Percentiles rank a stretch among this genome's conserved stretches.
Conservation (phyloP, 805 yeast genomes). For the Yarrowia keelungensis region DNA sequence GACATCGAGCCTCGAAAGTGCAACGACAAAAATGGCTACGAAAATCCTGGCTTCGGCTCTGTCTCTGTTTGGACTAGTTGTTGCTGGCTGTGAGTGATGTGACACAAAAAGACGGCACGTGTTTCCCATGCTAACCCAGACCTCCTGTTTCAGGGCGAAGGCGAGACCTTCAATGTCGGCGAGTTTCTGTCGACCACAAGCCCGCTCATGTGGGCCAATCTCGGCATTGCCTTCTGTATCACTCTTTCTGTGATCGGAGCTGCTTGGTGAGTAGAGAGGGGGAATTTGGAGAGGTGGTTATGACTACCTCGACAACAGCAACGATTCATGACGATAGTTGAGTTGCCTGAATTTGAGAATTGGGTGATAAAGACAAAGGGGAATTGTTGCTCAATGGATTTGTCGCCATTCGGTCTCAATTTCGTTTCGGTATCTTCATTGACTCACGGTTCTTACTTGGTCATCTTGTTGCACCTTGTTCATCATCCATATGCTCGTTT, state of each 20-base stretch:
- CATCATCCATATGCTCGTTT: too few relatives aligned
- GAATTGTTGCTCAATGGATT: too few relatives aligned
- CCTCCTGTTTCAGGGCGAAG: constrained; percentile 82
- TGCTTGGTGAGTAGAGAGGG: constrained; percentile 68
- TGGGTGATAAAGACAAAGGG: too few relatives aligned
- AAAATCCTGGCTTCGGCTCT: constrained; percentile 34
- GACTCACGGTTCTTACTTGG: background rate
- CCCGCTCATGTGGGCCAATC: constrained; percentile 95
- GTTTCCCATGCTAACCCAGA: constrained; percentile 22
- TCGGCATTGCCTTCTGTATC: constrained; percentile 89
- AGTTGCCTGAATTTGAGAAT: too few relatives aligned
- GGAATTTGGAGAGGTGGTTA: too few relatives aligned
- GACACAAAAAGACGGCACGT: background rate
- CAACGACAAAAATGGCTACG: constrained; percentile 31
- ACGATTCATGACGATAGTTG: too few relatives aligned
- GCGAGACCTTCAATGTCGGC: constrained; percentile 91
- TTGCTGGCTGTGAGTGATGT: constrained; percentile 31
- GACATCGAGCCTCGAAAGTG: constrained; percentile 17
- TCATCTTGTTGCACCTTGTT: background rate
- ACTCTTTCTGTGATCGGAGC: constrained; percentile 97
- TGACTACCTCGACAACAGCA: too few relatives aligned
- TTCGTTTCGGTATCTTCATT: too few relatives aligned
- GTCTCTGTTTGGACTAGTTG: constrained; percentile 26
- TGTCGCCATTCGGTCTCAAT: too few relatives aligned
- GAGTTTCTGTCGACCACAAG: constrained; percentile 82